phyloP scores from a whole-genome alignment of 192 early-diverging fungal species.

The Phycomyces blakesleeanus region DNA sequence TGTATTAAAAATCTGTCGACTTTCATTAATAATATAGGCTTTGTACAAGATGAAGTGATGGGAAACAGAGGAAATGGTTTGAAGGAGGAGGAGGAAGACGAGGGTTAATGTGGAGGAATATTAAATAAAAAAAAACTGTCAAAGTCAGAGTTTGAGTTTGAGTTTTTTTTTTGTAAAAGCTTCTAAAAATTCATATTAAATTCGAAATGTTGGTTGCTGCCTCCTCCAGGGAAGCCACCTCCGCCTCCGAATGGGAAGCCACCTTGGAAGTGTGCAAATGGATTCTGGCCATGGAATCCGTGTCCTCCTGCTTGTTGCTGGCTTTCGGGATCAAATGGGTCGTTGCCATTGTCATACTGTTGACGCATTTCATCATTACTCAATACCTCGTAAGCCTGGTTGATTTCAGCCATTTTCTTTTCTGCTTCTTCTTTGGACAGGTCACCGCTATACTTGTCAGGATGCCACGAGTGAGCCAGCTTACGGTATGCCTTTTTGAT shows the following conservation, averaged over 20 bases:
- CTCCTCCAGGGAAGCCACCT: conserved; percentile 40
- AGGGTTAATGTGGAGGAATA: too few relatives aligned
- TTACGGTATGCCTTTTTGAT: conserved; percentile 93
- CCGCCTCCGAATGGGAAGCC: conserved; percentile 30
- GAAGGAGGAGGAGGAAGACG: too few relatives aligned
- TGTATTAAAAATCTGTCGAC: too few relatives aligned
- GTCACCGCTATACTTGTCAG: conserved; percentile 77
- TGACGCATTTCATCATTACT: conserved; percentile 49
- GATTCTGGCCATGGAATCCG: conserved; percentile 43
- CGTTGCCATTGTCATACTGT: conserved; percentile 72
- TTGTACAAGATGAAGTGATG: too few relatives aligned
- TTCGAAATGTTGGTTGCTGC: conserved; percentile 5
- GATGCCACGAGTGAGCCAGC: conserved; percentile 84
- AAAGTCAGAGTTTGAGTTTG: too few relatives aligned
- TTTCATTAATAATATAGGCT: too few relatives aligned
- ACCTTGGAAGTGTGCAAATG: conserved; percentile 52
- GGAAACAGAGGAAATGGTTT: too few relatives aligned
- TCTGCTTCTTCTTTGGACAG: conserved; percentile 71
- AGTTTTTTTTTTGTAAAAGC: too few relatives aligned
- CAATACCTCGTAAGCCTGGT: conserved; percentile 88
- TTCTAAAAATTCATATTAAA: not conserved
- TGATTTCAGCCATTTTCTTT: conserved; percentile 89
- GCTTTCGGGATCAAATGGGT: conserved; percentile 70
- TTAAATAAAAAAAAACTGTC: too few relatives aligned
- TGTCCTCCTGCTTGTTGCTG: conserved; percentile 26